Evolutionary conservation across 1,284 basidiomycete genomes (phyloP).

Genomic region (Rhodotorula sp.): DNA sequence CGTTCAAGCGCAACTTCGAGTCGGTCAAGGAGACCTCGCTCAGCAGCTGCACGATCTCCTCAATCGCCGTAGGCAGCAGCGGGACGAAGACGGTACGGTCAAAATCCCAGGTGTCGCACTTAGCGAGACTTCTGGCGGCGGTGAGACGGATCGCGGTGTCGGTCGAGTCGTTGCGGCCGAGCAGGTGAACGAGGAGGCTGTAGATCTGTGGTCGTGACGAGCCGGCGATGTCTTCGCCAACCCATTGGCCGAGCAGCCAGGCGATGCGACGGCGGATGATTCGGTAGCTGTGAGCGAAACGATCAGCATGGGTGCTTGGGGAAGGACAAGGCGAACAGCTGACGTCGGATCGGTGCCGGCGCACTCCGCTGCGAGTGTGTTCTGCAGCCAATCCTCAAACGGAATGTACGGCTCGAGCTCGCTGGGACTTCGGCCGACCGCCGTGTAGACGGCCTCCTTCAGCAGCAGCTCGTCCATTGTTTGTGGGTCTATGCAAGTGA

Average conservation of each 20-base stretch:
- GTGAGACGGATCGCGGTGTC: slow-evolving; percentile 43
- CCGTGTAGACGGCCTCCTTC: slow-evolving; percentile 44
- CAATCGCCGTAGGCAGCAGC: slow-evolving; percentile 32
- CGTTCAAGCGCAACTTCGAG: slow-evolving; percentile 35
- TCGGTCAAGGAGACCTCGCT: slow-evolving; percentile 38
- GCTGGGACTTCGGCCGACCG: slow-evolving; percentile 34
- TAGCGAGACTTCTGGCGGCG: slow-evolving; percentile 36
- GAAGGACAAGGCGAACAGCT: neutral
- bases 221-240: slow-evolving; percentile 33
- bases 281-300: slow-evolving; percentile 23
- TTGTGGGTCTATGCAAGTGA: slow-evolving; percentile 19
- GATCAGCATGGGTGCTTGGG: neutral
- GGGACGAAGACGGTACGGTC: slow-evolving; percentile 38
- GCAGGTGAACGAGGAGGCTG: slow-evolving; percentile 40
- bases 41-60: slow-evolving; percentile 37
- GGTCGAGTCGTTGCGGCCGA: slow-evolving; percentile 37
- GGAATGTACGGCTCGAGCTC: slow-evolving; percentile 28
- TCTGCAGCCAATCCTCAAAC: slow-evolving; percentile 35
- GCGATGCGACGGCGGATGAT: slow-evolving; percentile 43
- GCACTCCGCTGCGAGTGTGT: slow-evolving; percentile 31
- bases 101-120: slow-evolving; percentile 42
- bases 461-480: slow-evolving; percentile 31
- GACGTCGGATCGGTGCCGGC: slow-evolving; percentile 32
- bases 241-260: slow-evolving; percentile 42
- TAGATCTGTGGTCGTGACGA: slow-evolving; percentile 34